Evolutionary conservation across 2,329 filamentous ascomycete species (phyloP).

Genomic region (Neoscytalidium dimidiatum): DNA sequence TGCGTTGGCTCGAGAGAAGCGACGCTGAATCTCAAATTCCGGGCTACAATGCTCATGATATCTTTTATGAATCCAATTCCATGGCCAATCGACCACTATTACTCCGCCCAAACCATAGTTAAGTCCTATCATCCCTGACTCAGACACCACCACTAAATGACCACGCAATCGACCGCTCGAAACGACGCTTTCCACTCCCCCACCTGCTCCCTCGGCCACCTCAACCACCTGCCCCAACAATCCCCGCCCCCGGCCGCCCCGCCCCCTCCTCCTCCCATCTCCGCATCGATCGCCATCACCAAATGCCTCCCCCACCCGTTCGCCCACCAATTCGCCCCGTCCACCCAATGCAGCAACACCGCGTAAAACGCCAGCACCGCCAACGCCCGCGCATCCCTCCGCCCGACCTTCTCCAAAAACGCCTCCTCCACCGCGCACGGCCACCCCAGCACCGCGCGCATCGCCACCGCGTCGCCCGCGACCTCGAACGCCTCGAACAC

Average conservation of each 20-base stretch:
- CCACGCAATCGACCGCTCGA: neutral
- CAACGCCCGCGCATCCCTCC: neutral
- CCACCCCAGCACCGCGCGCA: neutral
- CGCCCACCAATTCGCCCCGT: constrained; percentile 10
- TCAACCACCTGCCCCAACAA: constrained; percentile 16
- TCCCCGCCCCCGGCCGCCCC: too few species aligned
- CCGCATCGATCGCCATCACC: neutral
- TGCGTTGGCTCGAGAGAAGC: too few species aligned
- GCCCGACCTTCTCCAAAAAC: neutral
- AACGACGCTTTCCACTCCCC: neutral
- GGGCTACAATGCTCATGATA: too few species aligned
- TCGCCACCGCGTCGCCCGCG: neutral
- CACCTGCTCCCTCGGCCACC: constrained; percentile 20
- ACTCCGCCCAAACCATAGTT: too few species aligned
- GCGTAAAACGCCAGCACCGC: constrained; percentile 14
- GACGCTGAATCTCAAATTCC: too few species aligned
- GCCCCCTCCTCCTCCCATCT: neutral
- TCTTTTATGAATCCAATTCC: too few species aligned
- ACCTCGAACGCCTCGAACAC: neutral
- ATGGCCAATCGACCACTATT: too few species aligned
- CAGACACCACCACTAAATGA: too few species aligned
- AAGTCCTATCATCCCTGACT: too few species aligned
- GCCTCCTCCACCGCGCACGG: neutral
- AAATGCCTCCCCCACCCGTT: constrained; percentile 16
- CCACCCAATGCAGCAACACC: constrained; percentile 13